Evolutionary conservation across 208 protist species (phyloP).

Genomic region (Angomonas ambiguus): DNA sequence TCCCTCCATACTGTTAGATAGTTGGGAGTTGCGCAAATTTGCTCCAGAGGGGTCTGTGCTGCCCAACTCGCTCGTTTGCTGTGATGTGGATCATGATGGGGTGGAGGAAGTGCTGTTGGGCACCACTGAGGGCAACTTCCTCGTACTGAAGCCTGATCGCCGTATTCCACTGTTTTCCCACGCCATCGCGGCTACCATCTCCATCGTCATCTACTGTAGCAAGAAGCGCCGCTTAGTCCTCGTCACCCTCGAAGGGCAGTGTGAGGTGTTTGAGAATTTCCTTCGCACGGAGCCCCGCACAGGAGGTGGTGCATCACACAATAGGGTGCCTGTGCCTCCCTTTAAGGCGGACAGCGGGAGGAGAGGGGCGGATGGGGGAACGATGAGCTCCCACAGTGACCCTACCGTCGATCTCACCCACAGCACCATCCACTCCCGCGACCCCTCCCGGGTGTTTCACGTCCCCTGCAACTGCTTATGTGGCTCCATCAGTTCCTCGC

Average conservation of each 20-base stretch:
- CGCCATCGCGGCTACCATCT: constrained; percentile 72
- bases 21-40: constrained; percentile 84
- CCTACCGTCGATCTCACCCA: neutral
- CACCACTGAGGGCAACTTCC: constrained; percentile 76
- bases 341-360: neutral
- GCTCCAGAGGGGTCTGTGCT: constrained; percentile 74
- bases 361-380: neutral
- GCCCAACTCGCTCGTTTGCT: constrained; percentile 67
- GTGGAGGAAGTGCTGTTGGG: constrained; percentile 81
- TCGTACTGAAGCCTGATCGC: constrained; percentile 70
- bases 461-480: constrained; percentile 79
- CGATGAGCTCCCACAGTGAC: neutral
- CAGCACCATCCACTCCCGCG: neutral
- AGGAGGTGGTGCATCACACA: neutral
- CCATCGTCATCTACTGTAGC: constrained; percentile 71
- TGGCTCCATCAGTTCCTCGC: constrained; percentile 43
- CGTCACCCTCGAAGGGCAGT: constrained; percentile 84
- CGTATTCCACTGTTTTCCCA: constrained; percentile 57
- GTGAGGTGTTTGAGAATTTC: constrained; percentile 77
- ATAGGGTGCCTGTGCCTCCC: neutral
- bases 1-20: constrained; percentile 70
- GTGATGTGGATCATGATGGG: constrained; percentile 77
- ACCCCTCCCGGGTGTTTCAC: constrained; percentile 44
- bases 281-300: constrained; percentile 10
- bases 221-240: constrained; percentile 47